Evolutionary conservation across 306 rosid species (phyloP), one percentile per base, ranked within the genome.

Genomic region (Medicago arabica): DNA sequence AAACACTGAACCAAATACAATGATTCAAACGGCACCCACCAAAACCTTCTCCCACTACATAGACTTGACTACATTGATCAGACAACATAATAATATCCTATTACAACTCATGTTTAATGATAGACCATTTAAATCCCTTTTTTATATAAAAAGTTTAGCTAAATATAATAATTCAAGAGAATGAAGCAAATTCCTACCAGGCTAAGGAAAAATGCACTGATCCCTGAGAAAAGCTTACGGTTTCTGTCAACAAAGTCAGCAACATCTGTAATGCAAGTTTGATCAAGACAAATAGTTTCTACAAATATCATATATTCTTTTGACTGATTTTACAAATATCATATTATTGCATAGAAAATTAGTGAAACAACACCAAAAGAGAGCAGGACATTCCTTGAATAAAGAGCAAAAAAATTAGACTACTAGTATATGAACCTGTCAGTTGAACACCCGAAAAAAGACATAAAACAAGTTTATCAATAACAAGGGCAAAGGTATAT

Each of bases 201-300:
- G 78, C 96, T 84, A 76, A 94, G 96, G 43, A 87, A 86, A 60
- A 94, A 47, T 18, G 97, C 95, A 81, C 83, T 92, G 76, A 92
- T 67, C 75, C 80, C 74, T 6, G 98, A 84, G 69, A 95, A 84
- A 78, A 68, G 86, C 78, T 80, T 87, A 10, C 89, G 92, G 79
- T 95, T 92, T 64, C 55, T 75, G 88, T 92, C 98, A 78, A 95
- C 92, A 76, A 86, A 86, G 74, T 90, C 83, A 47, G 93, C 91
- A 68, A 89, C 80, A 67, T 89, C 97, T 95, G 86, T 65, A 74
- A 83, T 17, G 44, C 69, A 63, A 61, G 70, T 83, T 72, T 19
- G 25, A 50, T 23, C 51, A 85, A 50, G 50, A 69, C 53, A 72
- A 83, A 12, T 43, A 66, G 25, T 59, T 55, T 59, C n/a, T 61